phyloP scores from a whole-genome alignment of 169 alveolate species.

The Eimeria maxima region DNA sequence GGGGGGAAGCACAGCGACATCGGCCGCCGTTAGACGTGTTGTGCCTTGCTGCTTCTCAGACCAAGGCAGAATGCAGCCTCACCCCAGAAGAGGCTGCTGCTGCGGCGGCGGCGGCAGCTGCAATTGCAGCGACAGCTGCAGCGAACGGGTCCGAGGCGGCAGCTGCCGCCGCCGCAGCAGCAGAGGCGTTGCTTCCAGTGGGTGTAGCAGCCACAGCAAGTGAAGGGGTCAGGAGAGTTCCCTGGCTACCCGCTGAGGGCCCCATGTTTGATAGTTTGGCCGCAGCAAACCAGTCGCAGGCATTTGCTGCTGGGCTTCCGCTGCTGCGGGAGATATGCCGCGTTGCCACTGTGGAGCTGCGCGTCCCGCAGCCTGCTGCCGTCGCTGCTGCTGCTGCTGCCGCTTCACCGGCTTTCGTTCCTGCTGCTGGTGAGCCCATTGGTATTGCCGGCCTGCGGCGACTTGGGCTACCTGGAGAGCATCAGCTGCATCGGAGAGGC shows the following conservation, averaged over 20 bases:
- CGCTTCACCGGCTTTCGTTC: neutral
- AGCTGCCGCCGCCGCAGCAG: conserved; percentile 63
- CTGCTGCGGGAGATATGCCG: conserved; percentile 64
- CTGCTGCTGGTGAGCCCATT: conserved; percentile 1
- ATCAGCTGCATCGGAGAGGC: conserved; percentile 58
- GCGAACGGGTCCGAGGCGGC: conserved; percentile 67
- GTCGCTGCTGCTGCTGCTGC: conserved; percentile 63
- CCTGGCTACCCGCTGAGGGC: conserved; percentile 73
- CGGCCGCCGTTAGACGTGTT: conserved; percentile 58
- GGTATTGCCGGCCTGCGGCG: conserved; percentile 69
- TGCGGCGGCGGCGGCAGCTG: conserved; percentile 54
- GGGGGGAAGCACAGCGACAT: conserved; percentile 60
- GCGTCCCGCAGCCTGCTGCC: conserved; percentile 49
- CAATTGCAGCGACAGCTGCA: conserved; percentile 39
- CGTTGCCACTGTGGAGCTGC: conserved; percentile 70
- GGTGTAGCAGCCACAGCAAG: conserved; percentile 45
- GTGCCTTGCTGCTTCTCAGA: conserved; percentile 62
- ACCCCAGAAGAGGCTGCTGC: conserved; percentile 73
- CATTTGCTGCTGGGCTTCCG: conserved; percentile 64
- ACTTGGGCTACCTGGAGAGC: conserved; percentile 60
- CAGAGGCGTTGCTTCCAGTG: conserved; percentile 57
- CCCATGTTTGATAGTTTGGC: conserved; percentile 71
- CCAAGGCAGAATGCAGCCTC: conserved; percentile 68
- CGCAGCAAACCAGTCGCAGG: conserved; percentile 57
- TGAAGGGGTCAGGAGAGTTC: conserved; percentile 27